A percentile compares a stretch with the other conserved stretches of the same genome.
Evolutionary conservation across 2,329 filamentous ascomycete genomes (phyloP).

Genomic region (Fusarium dlaminii): DNA sequence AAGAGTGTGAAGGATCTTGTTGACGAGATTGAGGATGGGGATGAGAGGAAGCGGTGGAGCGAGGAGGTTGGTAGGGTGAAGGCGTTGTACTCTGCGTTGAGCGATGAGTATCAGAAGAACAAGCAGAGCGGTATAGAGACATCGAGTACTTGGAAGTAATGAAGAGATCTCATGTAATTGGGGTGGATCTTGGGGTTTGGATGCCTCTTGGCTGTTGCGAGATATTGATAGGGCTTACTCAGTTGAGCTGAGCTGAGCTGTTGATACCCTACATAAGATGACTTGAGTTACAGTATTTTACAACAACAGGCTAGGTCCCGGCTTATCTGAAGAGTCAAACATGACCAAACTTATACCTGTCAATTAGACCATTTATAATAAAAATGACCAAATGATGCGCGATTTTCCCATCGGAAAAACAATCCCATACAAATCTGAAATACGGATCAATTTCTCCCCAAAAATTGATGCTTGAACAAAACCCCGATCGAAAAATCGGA

Average conservation of each 20-base stretch:
- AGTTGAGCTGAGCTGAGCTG: no score
- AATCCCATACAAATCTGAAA: neutral
- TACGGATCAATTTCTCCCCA: neutral
- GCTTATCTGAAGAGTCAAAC: fast-evolving
- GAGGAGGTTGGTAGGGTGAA: slow-evolving; percentile 60
- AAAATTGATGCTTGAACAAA: neutral
- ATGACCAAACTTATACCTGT: fast-evolving
- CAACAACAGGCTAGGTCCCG: fast-evolving
- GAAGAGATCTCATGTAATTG: fast-evolving
- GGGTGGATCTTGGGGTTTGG: neutral
- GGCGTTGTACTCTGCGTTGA: slow-evolving; percentile 56
- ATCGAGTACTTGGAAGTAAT: slow-evolving; percentile 58
- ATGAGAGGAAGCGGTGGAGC: slow-evolving; percentile 47
- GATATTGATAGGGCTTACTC: neutral
- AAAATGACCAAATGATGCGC: neutral
- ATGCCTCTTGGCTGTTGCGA: neutral
- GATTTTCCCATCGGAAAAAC: neutral
- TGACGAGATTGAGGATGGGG: slow-evolving; percentile 47
- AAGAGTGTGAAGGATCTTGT: slow-evolving; percentile 55
- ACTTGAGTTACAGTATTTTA: fast-evolving
- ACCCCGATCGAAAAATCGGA: neutral
- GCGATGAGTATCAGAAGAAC: slow-evolving; percentile 59
- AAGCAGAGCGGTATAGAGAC: slow-evolving; percentile 55
- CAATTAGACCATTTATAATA: no score
- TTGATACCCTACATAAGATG: neutral